Evolutionary conservation across 257 asterid genomes (phyloP), one percentile per base, ranked within the genome.

Genomic region (Mitragyna speciosa): DNA sequence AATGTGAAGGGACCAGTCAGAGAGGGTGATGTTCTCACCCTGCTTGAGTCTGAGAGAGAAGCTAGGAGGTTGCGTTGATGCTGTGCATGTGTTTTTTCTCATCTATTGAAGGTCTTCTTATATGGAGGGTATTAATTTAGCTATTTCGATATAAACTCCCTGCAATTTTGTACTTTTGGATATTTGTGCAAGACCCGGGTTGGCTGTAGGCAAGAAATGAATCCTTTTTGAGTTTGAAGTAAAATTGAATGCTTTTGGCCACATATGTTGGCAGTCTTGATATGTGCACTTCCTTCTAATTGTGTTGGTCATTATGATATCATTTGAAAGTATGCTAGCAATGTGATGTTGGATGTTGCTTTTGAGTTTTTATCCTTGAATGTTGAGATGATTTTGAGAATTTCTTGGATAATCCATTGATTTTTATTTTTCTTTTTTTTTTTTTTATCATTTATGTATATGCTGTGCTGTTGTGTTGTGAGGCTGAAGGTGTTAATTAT

Each of bases 1-100:
- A 85, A 85, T 16, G 88, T 82, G 12, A 85, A 85, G 86, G 84
- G 88, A 68, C 86, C 88, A 33, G 84, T 80, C n/a, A 73, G 82
- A 66, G 88, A 85, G 78, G 86, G 84, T 12, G 88, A 85, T 79
- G 43, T 82, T 43, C 86, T 85, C 28, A 82, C 88, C 0, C 64
- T 85, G 58, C 80, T 85, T 4, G 88, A 82, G 76, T 85, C 86
- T 9, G 86, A 82, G 83, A 85, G 88, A 43, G 88, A 85, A 43
- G 84, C 88, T 3, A 79, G 86, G 80, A 79, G 88, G 75, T 47
- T 82, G 80, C 81, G 82, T 6, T 84, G 91, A 79, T 30, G 70
- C 22, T 30, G 22, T 64, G 15, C 20, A 14, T 30, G 22, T 30
- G 10, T n/a, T 64, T 30, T 20, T 64, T 64, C 1, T 28, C 30